These are phyloP conservation scores for Amanita molliuscula DNA, from an alignment of 768 basidiomycete genomes.

Conservation along the genomic window DNA sequence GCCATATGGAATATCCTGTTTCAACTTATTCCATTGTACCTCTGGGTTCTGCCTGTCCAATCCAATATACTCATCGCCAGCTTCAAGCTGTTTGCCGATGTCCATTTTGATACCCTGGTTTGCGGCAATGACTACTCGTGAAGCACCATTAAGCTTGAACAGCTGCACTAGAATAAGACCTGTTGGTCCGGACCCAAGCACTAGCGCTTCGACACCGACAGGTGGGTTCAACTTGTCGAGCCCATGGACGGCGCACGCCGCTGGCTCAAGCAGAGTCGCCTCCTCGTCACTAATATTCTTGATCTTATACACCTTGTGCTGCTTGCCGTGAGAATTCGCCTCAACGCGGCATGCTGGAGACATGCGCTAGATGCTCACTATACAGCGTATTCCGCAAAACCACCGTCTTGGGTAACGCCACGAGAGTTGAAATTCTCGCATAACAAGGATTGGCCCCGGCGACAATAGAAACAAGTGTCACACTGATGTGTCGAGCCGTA, in stretches of 20 bases:
- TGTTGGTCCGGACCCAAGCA: conserved; percentile 87
- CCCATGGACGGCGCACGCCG: conserved; percentile 86
- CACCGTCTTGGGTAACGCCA: conserved; percentile 75
- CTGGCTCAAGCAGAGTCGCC: conserved; percentile 81
- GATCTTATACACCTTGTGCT: conserved; percentile 80
- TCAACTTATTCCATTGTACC: conserved; percentile 72
- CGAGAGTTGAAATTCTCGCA: conserved; percentile 80
- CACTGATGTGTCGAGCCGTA: conserved; percentile 36
- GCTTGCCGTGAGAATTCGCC: conserved; percentile 16
- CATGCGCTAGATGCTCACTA: conserved; percentile 40
- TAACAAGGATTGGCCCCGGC: conserved; percentile 69
- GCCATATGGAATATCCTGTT: conserved; percentile 74
- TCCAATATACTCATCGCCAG: conserved; percentile 80
- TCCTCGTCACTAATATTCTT: conserved; percentile 83
- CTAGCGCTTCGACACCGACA: conserved; percentile 75
- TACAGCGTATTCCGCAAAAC: conserved; percentile 83
- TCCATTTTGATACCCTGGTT: conserved; percentile 91
- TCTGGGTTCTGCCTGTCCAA: conserved; percentile 68
- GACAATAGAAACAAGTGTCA: conserved; percentile 79
- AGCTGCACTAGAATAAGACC: conserved; percentile 78
- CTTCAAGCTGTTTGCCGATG: conserved; percentile 68
- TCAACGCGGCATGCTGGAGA: background rate
- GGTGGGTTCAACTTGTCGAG: conserved; percentile 79
- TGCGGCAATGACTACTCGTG: conserved; percentile 72
- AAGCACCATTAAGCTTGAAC: conserved; percentile 78